phyloP scores from a whole-genome alignment of 1,284 basidiomycete genomes.

The Anthracocystis walkeri region DNA sequence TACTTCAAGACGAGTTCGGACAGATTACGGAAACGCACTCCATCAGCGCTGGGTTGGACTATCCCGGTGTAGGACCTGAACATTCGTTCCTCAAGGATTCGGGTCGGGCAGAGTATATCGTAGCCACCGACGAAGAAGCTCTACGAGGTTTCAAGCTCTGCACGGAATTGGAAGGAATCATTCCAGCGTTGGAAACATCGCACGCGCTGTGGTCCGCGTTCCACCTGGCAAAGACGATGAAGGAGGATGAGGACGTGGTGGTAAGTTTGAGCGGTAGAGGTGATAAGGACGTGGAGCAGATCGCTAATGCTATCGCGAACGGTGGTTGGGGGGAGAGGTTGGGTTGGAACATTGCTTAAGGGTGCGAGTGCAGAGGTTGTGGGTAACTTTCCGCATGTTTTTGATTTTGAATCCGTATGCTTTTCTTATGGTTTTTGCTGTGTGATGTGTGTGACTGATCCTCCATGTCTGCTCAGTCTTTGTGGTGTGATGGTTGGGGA shows the following conservation, averaged over 20 bases:
- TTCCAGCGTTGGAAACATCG: conserved; percentile 94
- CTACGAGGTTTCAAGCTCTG: conserved; percentile 89
- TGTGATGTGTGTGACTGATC: too few species aligned
- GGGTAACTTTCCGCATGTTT: too few species aligned
- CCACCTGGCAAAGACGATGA: conserved; percentile 83
- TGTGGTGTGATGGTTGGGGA: too few species aligned
- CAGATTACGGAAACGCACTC: conserved; percentile 98
- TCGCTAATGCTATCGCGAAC: conserved; percentile 74
- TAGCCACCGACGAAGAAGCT: conserved; percentile 92
- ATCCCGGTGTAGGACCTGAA: conserved; percentile 88
- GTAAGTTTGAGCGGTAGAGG: conserved; percentile 79
- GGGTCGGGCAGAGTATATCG: conserved; percentile 90
- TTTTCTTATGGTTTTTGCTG: too few species aligned
- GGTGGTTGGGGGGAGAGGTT: conserved; percentile 66
- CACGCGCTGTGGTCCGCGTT: conserved; percentile 95
- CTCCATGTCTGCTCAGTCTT: too few species aligned
- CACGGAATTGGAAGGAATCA: conserved; percentile 95
- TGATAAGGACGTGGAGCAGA: conserved; percentile 94
- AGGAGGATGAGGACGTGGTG: conserved; percentile 87
- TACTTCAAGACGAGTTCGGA: conserved; percentile 86
- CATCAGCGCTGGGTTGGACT: conserved; percentile 87
- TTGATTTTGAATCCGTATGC: too few species aligned
- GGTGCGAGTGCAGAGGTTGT: too few species aligned
- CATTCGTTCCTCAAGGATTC: conserved; percentile 96
- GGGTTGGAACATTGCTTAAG: conserved; percentile 61